Conservation (phyloP, 768 basidiomycete species). For the Amanita pseudoporphyria region DNA sequence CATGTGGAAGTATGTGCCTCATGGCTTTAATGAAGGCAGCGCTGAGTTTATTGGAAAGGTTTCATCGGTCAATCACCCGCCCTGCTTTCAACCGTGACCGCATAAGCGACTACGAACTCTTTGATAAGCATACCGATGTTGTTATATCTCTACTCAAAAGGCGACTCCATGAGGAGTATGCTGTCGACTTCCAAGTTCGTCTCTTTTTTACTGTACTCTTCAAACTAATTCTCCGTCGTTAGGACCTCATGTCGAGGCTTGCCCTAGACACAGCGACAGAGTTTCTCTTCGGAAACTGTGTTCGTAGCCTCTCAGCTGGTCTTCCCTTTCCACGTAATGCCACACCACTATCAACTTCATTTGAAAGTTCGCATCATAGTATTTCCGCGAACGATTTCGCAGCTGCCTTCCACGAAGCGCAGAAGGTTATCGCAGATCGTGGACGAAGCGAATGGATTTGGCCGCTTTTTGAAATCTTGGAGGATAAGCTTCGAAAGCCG, state of each 20-base stretch:
- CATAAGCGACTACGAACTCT: constrained; percentile 51
- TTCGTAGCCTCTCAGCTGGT: constrained; percentile 39
- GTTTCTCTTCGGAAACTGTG: constrained; percentile 53
- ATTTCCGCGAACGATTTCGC: constrained; percentile 18
- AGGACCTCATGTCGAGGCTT: constrained; percentile 53
- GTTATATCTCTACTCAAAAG: constrained; percentile 35
- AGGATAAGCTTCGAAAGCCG: constrained; percentile 34
- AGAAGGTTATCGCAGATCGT: constrained; percentile 32
- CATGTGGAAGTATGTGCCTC: constrained; percentile 27
- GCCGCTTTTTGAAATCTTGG: constrained; percentile 41
- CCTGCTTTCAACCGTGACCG: constrained; percentile 55
- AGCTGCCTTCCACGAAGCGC: constrained; percentile 38
- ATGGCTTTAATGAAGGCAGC: background rate
- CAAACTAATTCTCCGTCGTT: background rate
- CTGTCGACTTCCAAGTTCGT: constrained; percentile 50
- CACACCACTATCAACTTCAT: background rate
- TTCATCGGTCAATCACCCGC: constrained; percentile 55
- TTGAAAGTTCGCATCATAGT: too few relatives aligned
- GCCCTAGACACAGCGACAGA: constrained; percentile 61
- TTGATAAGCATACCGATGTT: constrained; percentile 43
- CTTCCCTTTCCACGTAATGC: constrained; percentile 44
- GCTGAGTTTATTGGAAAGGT: constrained; percentile 21
- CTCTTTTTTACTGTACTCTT: background rate
- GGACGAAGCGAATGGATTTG: constrained; percentile 38
- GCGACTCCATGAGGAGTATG: constrained; percentile 37